phyloP scores from a whole-genome alignment of 768 basidiomycete genomes.

The Stropharia rugosoannulata region DNA sequence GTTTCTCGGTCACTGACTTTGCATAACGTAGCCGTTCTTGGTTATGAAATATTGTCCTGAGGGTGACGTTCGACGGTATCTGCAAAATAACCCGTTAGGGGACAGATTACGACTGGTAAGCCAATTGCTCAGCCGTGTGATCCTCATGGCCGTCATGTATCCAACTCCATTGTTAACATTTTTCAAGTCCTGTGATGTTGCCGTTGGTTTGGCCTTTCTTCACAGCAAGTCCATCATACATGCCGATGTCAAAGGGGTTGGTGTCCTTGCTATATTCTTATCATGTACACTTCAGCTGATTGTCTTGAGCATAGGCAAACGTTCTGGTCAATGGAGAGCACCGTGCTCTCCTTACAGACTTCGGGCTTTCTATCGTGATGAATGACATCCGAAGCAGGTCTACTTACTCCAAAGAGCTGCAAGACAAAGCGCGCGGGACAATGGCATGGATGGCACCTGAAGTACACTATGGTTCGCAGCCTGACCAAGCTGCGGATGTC shows the following conservation, averaged over 20 bases:
- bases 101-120: background rate
- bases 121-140: background rate
- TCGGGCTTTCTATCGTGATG: conserved; percentile 2
- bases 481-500: background rate
- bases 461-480: background rate
- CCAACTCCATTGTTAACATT: too few relatives aligned
- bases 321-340: conserved; percentile 3
- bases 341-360: conserved; percentile 3
- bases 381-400: conserved; percentile 3
- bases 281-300: background rate
- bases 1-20: background rate
- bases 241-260: conserved; percentile 2
- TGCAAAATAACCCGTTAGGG: background rate
- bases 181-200: background rate
- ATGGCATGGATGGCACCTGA: conserved; percentile 5
- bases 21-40: background rate
- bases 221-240: conserved; percentile 1
- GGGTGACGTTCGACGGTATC: conserved; percentile 1
- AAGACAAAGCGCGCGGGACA: conserved; percentile 2
- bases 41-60: conserved; percentile 4
- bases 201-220: conserved; percentile 1
- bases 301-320: background rate
- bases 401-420: conserved; percentile 1
- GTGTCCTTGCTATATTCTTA: background rate
- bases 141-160: too few relatives aligned